Base-by-base conservation (phyloP, 148 eudicot genomes). In the Amaranthus hypochondriacus region DNA sequence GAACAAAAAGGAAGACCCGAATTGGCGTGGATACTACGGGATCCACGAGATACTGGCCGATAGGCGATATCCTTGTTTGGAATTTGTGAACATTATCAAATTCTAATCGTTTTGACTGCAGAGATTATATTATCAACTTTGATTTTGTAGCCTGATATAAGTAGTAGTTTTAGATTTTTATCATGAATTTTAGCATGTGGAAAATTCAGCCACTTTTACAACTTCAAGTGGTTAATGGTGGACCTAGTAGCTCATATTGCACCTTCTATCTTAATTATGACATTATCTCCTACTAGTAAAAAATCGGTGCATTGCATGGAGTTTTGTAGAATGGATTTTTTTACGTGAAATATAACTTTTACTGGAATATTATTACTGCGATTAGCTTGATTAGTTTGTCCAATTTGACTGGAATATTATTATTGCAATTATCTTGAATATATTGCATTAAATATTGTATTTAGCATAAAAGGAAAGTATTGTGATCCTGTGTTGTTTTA, bases 21-120 rank as follows among this genome's bases (percentile, higher is more conserved):
- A 5, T 77, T 71, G 70, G 15, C 64, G 78, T 70, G 6, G 70
- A 76, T 62, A 46, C 54, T 70, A 70, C 79, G 75, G 54, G 75
- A 77, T 77, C 62, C 63, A 12, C 50, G 75, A 47, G 21, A 60
- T 50, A 18, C 14, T 7, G 39, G 39, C 39, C 39, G 39, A 52
- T 69, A 70, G 55, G 18, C 18, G 18, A 18, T 62, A 57, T 15
- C 70, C 9, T 55, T 60, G 68, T 21, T 70, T 56, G 72, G 72
- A 14, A 56, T 39, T 21, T 66, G 77, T 65, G 70, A n/a, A 65
- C 15, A 18, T 46, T 65, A 66, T 7, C 0, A n/a, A 13, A 15
- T 5, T 14, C 39, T 28, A 2, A 28, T 28, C 39, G 39, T 56
- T 56, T 56, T 56, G 39, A 28, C 39, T 28, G 39, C 39, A 28